These are phyloP conservation scores for Torulaspora quercuum DNA, from an alignment of 805 yeast species.

Conservation along the genomic window DNA sequence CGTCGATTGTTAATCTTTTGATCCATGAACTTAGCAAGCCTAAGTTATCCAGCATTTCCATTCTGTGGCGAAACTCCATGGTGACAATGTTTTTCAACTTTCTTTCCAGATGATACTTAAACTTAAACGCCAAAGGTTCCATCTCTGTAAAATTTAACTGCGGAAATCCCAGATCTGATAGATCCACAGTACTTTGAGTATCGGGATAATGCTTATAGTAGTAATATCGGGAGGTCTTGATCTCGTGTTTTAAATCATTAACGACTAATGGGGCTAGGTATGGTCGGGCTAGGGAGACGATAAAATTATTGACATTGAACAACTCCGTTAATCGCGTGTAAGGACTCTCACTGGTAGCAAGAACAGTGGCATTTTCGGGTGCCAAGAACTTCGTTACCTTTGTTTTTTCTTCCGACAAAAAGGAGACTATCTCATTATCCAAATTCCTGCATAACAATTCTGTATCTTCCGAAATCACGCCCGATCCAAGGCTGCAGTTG, in stretches of 20 bases:
- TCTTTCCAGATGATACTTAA: conserved; percentile 37
- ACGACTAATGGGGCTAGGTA: conserved; percentile 86
- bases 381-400: conserved; percentile 37
- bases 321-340: conserved; percentile 86
- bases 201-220: conserved; percentile 41
- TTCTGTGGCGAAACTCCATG: conserved; percentile 79
- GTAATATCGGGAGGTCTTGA: conserved; percentile 39
- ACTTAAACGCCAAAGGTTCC: conserved; percentile 37
- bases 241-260: conserved; percentile 73
- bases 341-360: conserved; percentile 55
- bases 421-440: conserved; percentile 57
- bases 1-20: conserved; percentile 80
- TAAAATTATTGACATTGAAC: conserved; percentile 90
- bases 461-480: conserved; percentile 55
- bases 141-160: conserved; percentile 35
- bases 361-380: conserved; percentile 45
- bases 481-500: conserved; percentile 76
- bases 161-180: conserved; percentile 25
- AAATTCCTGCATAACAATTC: conserved; percentile 58
- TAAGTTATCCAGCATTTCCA: conserved; percentile 71
- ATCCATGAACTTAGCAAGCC: conserved; percentile 69
- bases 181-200: conserved; percentile 24
- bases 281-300: conserved; percentile 89
- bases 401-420: conserved; percentile 42
- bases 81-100: conserved; percentile 55